A percentile compares a stretch with the other conserved stretches of the same genome.
These are phyloP conservation scores for Rossbeevera mucosa DNA, from an alignment of 768 basidiomycete species.

Conservation along the genomic window DNA sequence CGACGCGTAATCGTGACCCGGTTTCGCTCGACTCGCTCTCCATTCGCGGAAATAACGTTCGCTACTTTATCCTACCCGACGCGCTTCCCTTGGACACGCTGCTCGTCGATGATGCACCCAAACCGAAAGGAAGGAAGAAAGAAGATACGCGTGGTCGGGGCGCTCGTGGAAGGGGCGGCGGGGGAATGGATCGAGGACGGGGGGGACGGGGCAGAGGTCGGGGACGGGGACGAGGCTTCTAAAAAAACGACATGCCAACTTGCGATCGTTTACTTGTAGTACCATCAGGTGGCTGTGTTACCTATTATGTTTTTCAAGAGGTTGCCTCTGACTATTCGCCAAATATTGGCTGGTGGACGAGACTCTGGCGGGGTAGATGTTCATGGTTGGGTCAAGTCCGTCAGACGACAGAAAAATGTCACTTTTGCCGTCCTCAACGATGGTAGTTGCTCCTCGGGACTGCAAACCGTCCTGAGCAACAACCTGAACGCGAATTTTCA, in stretches of 20 bases:
- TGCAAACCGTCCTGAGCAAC: slow-evolving; percentile 72
- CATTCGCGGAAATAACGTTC: slow-evolving; percentile 94
- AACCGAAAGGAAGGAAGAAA: slow-evolving; percentile 91
- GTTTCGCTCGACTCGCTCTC: slow-evolving; percentile 83
- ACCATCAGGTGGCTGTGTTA: slow-evolving; percentile 25
- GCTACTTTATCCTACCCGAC: slow-evolving; percentile 97
- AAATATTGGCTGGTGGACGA: slow-evolving; percentile 30
- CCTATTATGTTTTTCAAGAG: slow-evolving; percentile 25
- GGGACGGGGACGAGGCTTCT: slow-evolving; percentile 44
- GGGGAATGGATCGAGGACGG: slow-evolving; percentile 46
- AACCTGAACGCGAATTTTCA: slow-evolving; percentile 14
- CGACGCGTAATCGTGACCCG: slow-evolving; percentile 86
- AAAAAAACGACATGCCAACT: not conserved
- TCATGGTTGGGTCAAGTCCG: slow-evolving; percentile 82
- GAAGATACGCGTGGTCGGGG: slow-evolving; percentile 67
- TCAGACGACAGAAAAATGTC: slow-evolving; percentile 84
- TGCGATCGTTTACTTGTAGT: not conserved
- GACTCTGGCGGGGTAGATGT: slow-evolving; percentile 36
- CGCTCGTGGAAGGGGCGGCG: slow-evolving; percentile 47
- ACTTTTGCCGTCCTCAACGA: slow-evolving; percentile 81
- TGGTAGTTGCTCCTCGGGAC: slow-evolving; percentile 62
- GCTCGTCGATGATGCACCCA: slow-evolving; percentile 95
- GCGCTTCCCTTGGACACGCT: slow-evolving; percentile 94
- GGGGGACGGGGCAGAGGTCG: slow-evolving; percentile 54
- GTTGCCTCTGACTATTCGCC: slow-evolving; percentile 33